Evolutionary conservation across 352 stramenopile genomes (phyloP).

Genomic region (Globisporangium cystogenes): DNA sequence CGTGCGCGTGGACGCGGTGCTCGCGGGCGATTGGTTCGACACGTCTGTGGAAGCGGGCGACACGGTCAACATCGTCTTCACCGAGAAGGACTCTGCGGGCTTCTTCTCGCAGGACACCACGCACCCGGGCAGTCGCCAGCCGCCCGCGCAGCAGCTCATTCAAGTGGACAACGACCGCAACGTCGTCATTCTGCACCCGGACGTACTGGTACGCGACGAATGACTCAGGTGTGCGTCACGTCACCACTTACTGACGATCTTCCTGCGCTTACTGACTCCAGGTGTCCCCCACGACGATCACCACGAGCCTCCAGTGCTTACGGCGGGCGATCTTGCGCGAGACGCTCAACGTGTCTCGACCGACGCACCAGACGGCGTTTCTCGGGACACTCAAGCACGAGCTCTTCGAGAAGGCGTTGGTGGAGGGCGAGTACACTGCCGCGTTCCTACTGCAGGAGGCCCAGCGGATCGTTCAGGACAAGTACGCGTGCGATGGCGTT

Average conservation of each 20-base stretch:
- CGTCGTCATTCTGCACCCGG: conserved; percentile 63
- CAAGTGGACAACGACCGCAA: conserved; percentile 50
- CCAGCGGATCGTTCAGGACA: conserved; percentile 42
- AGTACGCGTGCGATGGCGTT: conserved; percentile 31
- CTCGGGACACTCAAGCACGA: conserved; percentile 81
- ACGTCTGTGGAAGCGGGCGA: conserved; percentile 63
- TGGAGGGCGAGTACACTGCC: conserved; percentile 23
- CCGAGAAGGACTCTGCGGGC: conserved; percentile 31
- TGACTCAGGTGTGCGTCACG: too few relatives aligned
- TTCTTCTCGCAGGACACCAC: conserved; percentile 35
- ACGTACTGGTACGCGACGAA: conserved; percentile 50
- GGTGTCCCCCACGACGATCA: conserved; percentile 79
- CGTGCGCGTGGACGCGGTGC: conserved; percentile 42
- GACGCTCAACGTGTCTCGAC: conserved; percentile 48
- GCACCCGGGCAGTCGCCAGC: conserved; percentile 2
- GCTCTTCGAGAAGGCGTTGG: conserved; percentile 63
- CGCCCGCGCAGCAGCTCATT: conserved; percentile 13
- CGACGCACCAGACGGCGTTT: conserved; percentile 57
- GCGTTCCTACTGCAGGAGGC: conserved; percentile 35
- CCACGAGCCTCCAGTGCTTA: conserved; percentile 69
- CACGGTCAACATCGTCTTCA: conserved; percentile 77
- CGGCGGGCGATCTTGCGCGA: conserved; percentile 62
- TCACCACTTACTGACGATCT: background rate
- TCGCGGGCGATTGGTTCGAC: conserved; percentile 77
- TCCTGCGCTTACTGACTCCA: conserved; percentile 13